A percentile compares a stretch with the other conserved stretches of the same genome.
Evolutionary conservation across 768 basidiomycete species (phyloP).

Genomic region (Agrocybe pediades): DNA sequence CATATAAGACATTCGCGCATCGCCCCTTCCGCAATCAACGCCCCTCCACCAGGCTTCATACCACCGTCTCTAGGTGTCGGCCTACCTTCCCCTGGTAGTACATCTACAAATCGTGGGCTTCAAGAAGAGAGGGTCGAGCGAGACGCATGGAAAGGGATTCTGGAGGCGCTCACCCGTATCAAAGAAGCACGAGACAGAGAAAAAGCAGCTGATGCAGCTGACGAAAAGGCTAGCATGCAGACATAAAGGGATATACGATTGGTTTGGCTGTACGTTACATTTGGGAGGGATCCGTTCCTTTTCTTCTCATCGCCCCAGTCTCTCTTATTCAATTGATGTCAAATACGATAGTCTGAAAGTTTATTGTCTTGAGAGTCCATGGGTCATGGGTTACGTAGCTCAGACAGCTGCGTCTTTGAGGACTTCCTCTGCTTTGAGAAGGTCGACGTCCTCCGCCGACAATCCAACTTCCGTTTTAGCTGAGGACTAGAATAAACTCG

Average conservation of each 20-base stretch:
- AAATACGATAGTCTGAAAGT: neutral
- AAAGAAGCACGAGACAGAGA: slow-evolving; percentile 43
- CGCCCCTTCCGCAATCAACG: slow-evolving; percentile 86
- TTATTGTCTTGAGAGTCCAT: neutral
- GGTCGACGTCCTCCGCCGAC: slow-evolving; percentile 38
- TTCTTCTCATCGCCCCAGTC: neutral
- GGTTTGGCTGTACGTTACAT: neutral
- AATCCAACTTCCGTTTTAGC: slow-evolving; percentile 46
- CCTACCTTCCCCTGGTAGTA: slow-evolving; percentile 48
- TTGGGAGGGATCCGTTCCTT: too few relatives aligned
- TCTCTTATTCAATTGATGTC: neutral
- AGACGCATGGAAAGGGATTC: slow-evolving; percentile 77
- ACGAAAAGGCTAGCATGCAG: neutral
- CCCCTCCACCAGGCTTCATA: slow-evolving; percentile 70
- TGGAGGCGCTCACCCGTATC: slow-evolving; percentile 65
- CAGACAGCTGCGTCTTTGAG: slow-evolving; percentile 44
- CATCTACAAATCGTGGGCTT: slow-evolving; percentile 56
- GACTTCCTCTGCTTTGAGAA: slow-evolving; percentile 59
- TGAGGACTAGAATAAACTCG: slow-evolving; percentile 17
- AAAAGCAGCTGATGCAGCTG: slow-evolving; percentile 10
- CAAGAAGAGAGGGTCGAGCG: slow-evolving; percentile 78
- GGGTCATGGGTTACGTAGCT: neutral
- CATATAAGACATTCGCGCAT: slow-evolving; percentile 83
- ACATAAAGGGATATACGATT: slow-evolving; percentile 21
- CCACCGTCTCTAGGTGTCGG: slow-evolving; percentile 82